These are phyloP conservation scores for Diplosphaera chodatii DNA, from an alignment of 139 green algal genomes.

Conservation along the genomic window DNA sequence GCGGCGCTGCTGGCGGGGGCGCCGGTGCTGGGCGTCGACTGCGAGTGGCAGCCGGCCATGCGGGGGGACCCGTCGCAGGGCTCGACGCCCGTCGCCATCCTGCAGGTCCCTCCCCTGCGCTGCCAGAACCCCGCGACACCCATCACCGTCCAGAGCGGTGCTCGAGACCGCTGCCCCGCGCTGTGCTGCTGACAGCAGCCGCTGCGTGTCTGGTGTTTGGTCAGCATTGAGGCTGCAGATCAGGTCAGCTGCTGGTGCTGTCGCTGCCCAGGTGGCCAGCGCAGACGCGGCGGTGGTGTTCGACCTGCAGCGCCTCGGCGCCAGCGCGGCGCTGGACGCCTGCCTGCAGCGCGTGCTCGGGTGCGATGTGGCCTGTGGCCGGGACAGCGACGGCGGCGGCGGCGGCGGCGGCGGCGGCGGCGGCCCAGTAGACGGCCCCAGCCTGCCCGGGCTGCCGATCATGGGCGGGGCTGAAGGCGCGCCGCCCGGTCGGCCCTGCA, in stretches of 20 bases:
- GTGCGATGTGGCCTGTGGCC: not conserved
- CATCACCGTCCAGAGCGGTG: no score
- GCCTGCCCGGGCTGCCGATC: not conserved
- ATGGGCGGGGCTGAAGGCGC: no score
- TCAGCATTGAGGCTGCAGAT: no score
- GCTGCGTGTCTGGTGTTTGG: no score
- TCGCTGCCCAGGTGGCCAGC: constrained; percentile 31
- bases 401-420: constrained; percentile 9
- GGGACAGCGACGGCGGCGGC: not conserved
- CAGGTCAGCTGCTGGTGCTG: no score
- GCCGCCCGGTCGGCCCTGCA: no score
- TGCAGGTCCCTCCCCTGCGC: no score
- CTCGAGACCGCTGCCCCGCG: no score
- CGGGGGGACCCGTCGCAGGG: not conserved
- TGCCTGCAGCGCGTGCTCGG: constrained; percentile 20
- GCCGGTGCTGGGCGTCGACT: constrained; percentile 52
- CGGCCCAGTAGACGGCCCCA: constrained; percentile 33
- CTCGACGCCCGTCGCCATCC: constrained; percentile 17
- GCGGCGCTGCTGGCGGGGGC: constrained; percentile 11
- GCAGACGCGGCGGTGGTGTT: constrained; percentile 37
- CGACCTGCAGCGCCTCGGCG: constrained; percentile 45
- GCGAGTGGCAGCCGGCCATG: constrained; percentile 57
- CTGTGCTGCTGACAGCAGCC: no score
- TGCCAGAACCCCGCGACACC: no score
- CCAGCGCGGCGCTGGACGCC: constrained; percentile 6